phyloP scores from a whole-genome alignment of 1,139 yeast species.

The Martiniozyma asiatica region DNA sequence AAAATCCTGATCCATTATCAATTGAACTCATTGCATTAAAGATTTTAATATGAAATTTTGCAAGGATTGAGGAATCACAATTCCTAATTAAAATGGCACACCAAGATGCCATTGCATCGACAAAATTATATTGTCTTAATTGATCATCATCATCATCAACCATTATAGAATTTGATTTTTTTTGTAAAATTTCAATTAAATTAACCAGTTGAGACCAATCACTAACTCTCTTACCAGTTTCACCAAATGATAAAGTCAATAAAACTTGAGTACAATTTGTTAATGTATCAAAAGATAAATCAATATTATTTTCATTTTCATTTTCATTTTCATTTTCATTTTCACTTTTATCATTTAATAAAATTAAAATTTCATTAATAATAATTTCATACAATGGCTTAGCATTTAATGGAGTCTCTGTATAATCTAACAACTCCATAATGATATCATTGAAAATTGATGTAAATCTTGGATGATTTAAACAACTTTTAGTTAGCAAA shows the following conservation, averaged over 20 bases:
- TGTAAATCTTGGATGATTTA: slow-evolving; percentile 21
- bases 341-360: slow-evolving; percentile 7
- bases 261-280: slow-evolving; percentile 21
- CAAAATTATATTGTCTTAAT: slow-evolving; percentile 19
- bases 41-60: slow-evolving; percentile 31
- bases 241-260: slow-evolving; percentile 44
- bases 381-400: slow-evolving; percentile 25
- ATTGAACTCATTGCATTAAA: slow-evolving; percentile 17
- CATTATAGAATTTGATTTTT: slow-evolving; percentile 1
- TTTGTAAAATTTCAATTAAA: slow-evolving; percentile 11
- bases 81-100: slow-evolving; percentile 46
- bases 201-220: slow-evolving; percentile 28
- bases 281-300: slow-evolving; percentile 8
- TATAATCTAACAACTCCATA: slow-evolving; percentile 51
- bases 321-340: slow-evolving; percentile 4
- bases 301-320: no score
- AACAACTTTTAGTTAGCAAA: slow-evolving; percentile 29
- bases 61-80: slow-evolving; percentile 37
- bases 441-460: slow-evolving; percentile 48
- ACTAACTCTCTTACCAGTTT: slow-evolving; percentile 51
- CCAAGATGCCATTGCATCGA: slow-evolving; percentile 27
- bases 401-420: slow-evolving; percentile 40
- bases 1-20: slow-evolving; percentile 28
- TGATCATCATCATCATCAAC: slow-evolving; percentile 7
- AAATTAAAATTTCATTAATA: slow-evolving; percentile 11